Evolutionary conservation across 139 green algal species (phyloP).

Genomic region (Eudorina sp.): DNA sequence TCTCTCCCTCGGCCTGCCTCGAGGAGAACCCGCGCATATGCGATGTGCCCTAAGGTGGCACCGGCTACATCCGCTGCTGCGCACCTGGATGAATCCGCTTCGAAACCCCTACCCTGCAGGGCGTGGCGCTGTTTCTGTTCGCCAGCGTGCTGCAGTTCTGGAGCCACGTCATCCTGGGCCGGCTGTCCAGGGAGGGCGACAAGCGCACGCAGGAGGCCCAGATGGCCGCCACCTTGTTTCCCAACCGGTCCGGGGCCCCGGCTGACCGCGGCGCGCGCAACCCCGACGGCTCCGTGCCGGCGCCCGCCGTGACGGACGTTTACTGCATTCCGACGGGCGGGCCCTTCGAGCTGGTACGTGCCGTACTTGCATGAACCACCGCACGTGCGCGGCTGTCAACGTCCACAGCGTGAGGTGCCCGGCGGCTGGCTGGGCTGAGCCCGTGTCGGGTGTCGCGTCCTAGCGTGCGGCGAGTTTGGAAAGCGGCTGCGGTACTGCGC

Average conservation of each 20-base stretch:
- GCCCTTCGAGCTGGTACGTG: constrained; percentile 75
- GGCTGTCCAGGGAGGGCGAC: constrained; percentile 47
- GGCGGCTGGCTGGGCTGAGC: no score
- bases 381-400: no score
- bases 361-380: no score
- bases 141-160: constrained; percentile 72
- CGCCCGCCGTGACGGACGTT: neutral
- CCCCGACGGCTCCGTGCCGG: neutral
- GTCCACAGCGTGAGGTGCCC: no score
- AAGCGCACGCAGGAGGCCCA: neutral
- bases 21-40: no score
- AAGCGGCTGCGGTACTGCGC: no score
- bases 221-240: neutral
- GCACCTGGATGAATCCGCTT: no score
- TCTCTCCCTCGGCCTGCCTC: no score
- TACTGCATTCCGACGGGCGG: constrained; percentile 62
- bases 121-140: constrained; percentile 60
- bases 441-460: no score
- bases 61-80: no score
- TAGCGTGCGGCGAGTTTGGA: no score
- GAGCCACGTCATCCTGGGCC: constrained; percentile 67
- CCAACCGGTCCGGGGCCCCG: neutral
- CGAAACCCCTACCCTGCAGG: constrained; percentile 45
- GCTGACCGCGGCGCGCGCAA: neutral
- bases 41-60: no score